phyloP scores from a whole-genome alignment of 495 filamentous ascomycete species.

The Daldinia vernicosa region DNA sequence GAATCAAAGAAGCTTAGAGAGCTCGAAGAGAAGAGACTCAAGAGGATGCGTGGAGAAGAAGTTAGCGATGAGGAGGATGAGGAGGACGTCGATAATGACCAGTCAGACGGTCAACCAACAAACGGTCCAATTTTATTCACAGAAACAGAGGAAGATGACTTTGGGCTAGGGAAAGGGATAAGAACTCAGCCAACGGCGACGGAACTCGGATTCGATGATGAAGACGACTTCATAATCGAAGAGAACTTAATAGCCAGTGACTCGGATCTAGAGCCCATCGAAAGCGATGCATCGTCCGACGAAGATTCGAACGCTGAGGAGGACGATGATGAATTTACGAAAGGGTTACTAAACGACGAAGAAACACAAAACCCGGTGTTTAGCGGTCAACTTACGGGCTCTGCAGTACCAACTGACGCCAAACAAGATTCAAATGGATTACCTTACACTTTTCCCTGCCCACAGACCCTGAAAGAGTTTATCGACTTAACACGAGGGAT shows the following conservation, averaged over 20 bases:
- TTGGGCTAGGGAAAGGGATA: slow-evolving; percentile 64
- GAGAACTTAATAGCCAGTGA: slow-evolving; percentile 80
- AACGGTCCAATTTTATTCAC: slow-evolving; percentile 41
- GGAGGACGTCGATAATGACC: slow-evolving; percentile 43
- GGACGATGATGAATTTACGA: slow-evolving; percentile 71
- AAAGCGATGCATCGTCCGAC: slow-evolving; percentile 61
- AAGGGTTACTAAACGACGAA: slow-evolving; percentile 66
- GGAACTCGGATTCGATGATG: slow-evolving; percentile 77
- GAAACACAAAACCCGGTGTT: slow-evolving; percentile 59
- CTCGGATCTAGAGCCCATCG: slow-evolving; percentile 69
- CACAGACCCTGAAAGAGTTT: slow-evolving; percentile 76
- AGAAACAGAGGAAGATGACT: slow-evolving; percentile 61
- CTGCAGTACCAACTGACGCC: slow-evolving; percentile 37
- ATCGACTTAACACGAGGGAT: slow-evolving; percentile 69
- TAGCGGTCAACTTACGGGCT: slow-evolving; percentile 35
- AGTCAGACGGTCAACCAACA: slow-evolving; percentile 30
- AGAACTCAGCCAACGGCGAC: slow-evolving; percentile 55
- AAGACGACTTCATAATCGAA: slow-evolving; percentile 91
- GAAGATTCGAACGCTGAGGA: slow-evolving; percentile 61
- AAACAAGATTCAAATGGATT: slow-evolving; percentile 61
- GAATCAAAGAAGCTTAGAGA: slow-evolving; percentile 77
- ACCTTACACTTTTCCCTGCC: slow-evolving; percentile 86
- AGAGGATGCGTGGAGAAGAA: slow-evolving; percentile 76
- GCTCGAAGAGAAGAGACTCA: slow-evolving; percentile 78
- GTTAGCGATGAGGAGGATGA: slow-evolving; percentile 56